Conservation (phyloP, 257 asterid species). For the Leptodermis oblonga region DNA sequence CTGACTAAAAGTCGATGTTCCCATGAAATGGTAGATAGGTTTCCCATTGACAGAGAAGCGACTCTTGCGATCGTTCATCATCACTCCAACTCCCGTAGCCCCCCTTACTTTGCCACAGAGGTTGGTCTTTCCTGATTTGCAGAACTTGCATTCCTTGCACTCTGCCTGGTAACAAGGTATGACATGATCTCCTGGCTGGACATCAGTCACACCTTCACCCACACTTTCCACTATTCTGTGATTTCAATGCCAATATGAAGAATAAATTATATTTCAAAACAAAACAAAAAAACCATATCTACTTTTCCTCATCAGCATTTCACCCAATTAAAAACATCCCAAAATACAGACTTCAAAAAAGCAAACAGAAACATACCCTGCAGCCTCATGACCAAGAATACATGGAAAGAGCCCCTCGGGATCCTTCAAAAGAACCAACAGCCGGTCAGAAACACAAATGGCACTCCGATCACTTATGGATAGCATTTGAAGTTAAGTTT, state of each 20-base stretch:
- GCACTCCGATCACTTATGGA: neutral
- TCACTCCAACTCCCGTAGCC: constrained; percentile 98
- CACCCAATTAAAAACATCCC: neutral
- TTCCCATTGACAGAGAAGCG: constrained; percentile 87
- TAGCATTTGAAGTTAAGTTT: neutral
- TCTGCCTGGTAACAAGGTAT: constrained; percentile 99
- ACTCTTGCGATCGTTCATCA: constrained; percentile 83
- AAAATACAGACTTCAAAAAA: neutral
- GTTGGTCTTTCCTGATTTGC: constrained; percentile 94
- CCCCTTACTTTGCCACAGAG: constrained; percentile 91
- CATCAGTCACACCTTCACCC: constrained; percentile 93
- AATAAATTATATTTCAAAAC: neutral
- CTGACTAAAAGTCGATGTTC: constrained; percentile 96
- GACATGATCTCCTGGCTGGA: constrained; percentile 91
- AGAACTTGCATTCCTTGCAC: constrained; percentile 91
- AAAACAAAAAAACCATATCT: neutral
- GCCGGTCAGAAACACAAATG: constrained; percentile 12
- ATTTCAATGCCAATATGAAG: constrained; percentile 10
- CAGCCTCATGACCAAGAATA: constrained; percentile 98
- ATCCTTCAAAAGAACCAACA: constrained; percentile 57
- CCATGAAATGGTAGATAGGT: constrained; percentile 94
- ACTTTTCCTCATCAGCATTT: neutral
- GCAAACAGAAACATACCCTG: constrained; percentile 54
- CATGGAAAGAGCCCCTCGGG: constrained; percentile 99
- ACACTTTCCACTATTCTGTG: constrained; percentile 81